Evolutionary conservation across 306 rosid species (phyloP).

Genomic region (Oemleria cerasiformis): DNA sequence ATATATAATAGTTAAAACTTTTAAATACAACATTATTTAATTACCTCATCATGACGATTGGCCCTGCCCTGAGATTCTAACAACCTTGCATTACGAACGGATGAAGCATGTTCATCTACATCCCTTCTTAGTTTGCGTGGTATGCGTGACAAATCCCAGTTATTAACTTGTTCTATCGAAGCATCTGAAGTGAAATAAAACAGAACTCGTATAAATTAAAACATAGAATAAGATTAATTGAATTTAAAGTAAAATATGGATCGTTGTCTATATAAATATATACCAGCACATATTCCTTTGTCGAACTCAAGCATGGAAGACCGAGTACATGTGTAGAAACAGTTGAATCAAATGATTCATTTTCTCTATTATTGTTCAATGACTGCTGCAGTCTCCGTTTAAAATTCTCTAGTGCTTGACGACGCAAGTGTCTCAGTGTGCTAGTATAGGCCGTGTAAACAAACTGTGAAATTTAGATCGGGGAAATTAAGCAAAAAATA

Average conservation of each 20-base stretch:
- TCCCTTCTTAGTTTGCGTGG: conserved; percentile 69
- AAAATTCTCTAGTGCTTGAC: conserved; percentile 52
- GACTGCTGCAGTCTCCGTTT: conserved; percentile 59
- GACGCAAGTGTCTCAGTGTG: conserved; percentile 64
- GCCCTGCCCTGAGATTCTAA: no score
- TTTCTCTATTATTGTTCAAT: conserved; percentile 73
- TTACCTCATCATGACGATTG: no score
- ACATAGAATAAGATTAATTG: no score
- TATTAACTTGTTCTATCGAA: conserved; percentile 47
- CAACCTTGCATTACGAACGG: conserved; percentile 54
- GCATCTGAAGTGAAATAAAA: conserved; percentile 66
- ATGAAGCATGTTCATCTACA: conserved; percentile 56
- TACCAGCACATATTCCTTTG: conserved; percentile 9
- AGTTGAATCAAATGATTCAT: conserved; percentile 61
- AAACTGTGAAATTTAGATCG: conserved; percentile 52
- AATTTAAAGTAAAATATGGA: no score
- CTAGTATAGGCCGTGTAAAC: conserved; percentile 62
- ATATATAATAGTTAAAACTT: no score
- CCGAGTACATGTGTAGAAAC: conserved; percentile 36
- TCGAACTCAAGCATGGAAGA: conserved; percentile 59
- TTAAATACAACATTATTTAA: no score
- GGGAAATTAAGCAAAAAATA: not conserved
- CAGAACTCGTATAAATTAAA: no score
- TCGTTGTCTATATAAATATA: no score
- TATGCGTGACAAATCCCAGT: conserved; percentile 69